A percentile compares a stretch with the other conserved stretches of the same genome.
These are phyloP conservation scores for Tetrastigma voinierianum DNA, from an alignment of 164 flowering plant species.

Conservation along the genomic window DNA sequence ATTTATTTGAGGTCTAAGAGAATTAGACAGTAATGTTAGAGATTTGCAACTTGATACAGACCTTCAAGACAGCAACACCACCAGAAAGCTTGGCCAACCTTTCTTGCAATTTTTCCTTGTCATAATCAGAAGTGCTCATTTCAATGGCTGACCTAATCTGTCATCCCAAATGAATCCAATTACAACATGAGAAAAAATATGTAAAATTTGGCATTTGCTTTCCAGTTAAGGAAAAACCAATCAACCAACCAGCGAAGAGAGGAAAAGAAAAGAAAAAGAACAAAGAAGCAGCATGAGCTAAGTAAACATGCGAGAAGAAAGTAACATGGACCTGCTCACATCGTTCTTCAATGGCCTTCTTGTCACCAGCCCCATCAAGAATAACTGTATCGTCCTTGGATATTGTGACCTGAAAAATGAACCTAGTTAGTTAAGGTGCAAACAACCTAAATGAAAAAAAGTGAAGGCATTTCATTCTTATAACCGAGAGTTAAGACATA, in stretches of 20 bases:
- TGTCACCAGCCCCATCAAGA: constrained; percentile 93
- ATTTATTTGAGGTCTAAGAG: not conserved
- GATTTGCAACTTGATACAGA: constrained; percentile 11
- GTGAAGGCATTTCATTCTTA: not conserved
- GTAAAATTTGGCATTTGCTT: no score
- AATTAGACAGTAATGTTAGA: not conserved
- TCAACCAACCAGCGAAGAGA: not conserved
- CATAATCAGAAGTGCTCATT: constrained; percentile 83
- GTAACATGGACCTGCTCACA: constrained; percentile 67
- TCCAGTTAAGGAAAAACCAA: no score
- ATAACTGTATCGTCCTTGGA: constrained; percentile 80
- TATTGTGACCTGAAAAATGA: constrained; percentile 53
- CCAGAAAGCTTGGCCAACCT: constrained; percentile 93
- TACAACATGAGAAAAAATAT: not conserved
- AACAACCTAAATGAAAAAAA: not conserved
- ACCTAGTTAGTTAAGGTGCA: not conserved
- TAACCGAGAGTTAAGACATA: not conserved
- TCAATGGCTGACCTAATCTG: constrained; percentile 81
- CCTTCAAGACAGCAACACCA: constrained; percentile 96
- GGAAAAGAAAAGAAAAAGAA: not conserved
- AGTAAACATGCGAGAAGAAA: not conserved
- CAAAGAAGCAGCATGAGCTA: not conserved
- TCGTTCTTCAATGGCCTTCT: constrained; percentile 79
- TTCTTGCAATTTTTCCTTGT: constrained; percentile 88
- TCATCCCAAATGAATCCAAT: not conserved